Evolutionary conservation across 306 rosid genomes (phyloP), one percentile per base, ranked within the genome.

Genomic region (Arachis stenosperma): DNA sequence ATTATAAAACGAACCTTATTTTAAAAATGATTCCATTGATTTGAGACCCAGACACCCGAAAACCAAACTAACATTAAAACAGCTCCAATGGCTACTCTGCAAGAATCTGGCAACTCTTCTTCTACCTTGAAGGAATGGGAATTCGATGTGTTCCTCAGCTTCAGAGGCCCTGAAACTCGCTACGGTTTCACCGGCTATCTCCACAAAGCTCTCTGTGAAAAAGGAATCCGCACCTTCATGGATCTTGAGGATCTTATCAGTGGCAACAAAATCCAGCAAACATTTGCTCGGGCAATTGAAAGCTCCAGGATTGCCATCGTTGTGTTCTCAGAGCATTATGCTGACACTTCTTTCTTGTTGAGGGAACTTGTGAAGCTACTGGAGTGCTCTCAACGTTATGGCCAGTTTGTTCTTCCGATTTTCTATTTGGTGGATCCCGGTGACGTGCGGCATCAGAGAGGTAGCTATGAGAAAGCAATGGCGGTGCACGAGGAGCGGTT

Each of bases 171-270:
- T 33, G 37, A 33, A 33, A 33, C 37, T 33, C 37, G 37, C 37
- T 33, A 33, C 37, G 37, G 37, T 33, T 33, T 33, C 5, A 37
- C 7, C 5, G 66, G 66, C 5, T 5, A 12, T 61, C 66, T 61
- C 47, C 39, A 6, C 27, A 61, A 61, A 37, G 22, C 47, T 13
- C 66, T 61, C 2, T 17, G n/a, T 6, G 66, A 71, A 0, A 58
- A 1, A 42, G 67, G 75, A 44, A 71, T 71, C 57, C 36, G 37
- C 6, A 13, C 67, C 39, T 71, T 71, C 36, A 44, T 43, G 3
- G 57, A 71, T 27, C 58, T 58, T 9, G 75, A 22, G 6, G 53
- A 40, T 0, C 52, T 69, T 54, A 13, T 0, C 1, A 40, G 74
- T 54, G 74, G 74, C 1, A 51, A 69, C 1, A 22, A 15, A 17